Base-by-base conservation (phyloP, 257 asterid genomes). In the Ocimum tenuiflorum region DNA sequence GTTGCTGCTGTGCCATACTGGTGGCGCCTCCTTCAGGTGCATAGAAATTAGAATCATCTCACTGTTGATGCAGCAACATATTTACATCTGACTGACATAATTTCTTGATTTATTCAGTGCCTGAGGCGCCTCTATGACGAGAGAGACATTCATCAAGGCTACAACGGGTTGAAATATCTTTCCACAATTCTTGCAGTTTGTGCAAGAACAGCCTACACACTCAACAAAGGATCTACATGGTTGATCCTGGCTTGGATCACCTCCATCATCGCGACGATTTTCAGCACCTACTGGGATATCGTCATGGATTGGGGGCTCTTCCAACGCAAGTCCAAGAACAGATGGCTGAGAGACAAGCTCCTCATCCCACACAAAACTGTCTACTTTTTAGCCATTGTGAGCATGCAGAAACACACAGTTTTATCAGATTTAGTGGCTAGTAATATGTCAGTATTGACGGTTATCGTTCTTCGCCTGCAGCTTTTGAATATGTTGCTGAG, bases 281-380 rank as follows among this genome's bases (percentile, higher is more conserved):
- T 65, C 7, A 75, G 82, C 71, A 80, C 80, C 6, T 78, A 77
- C 54, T 86, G 88, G 88, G 95, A 82, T 45, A 74, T 84, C 41
- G 79, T 77, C 22, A 41, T 72, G 10, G 91, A 86, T 47, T 86
- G 95, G 95, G 91, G 95, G 18, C 82, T 86, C 63, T 67, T 86
- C n/a, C 83, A 74, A 13, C n/a, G 69, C 0, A 67, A 75, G 33
- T 80, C 91, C 0, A 79, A 71, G 76, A 84, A 86, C 54, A 61
- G 70, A 46, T 81, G 78, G 75, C 71, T 86, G 73, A 84, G 95
- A 75, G 95, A 86, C 70, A 80, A 86, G 68, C 83, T 86, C 7
- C 83, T 86, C n/a, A 29, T 86, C 10, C 82, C 87, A 6, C 68
- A 79, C 73, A 81, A 63, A 47, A 68, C 27, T 51, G 87, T 77